A percentile compares a stretch with the other conserved stretches of the same genome.
phyloP scores from a whole-genome alignment of 1,284 basidiomycete species.

The Rhodotorula sp. region DNA sequence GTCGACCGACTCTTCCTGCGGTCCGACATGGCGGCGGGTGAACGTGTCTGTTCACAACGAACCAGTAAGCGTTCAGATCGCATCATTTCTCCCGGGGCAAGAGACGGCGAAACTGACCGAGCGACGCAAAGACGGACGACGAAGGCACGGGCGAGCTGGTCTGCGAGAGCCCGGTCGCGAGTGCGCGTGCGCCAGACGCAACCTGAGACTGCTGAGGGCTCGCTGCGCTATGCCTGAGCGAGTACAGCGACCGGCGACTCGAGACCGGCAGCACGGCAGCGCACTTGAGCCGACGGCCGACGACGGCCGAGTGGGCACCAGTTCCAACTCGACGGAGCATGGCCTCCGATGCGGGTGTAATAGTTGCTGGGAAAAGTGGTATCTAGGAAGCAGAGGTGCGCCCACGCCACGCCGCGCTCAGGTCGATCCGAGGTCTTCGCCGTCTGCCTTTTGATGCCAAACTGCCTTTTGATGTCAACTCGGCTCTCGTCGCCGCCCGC shows the following conservation, averaged over 20 bases:
- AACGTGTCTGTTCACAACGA: conserved; percentile 69
- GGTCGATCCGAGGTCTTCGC: not conserved
- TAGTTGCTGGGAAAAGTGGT: not conserved
- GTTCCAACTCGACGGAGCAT: not conserved
- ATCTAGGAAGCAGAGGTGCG: not conserved
- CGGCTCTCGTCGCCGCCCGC: too few relatives aligned
- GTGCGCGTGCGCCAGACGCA: conserved; percentile 1
- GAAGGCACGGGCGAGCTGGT: conserved; percentile 17
- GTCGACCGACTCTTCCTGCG: conserved; percentile 69
- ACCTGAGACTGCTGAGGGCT: not conserved
- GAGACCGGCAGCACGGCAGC: too few relatives aligned
- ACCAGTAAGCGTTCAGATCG: not conserved
- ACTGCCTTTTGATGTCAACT: too few relatives aligned
- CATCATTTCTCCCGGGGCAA: too few relatives aligned
- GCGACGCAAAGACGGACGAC: conserved; percentile 59
- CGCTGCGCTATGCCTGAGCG: not conserved
- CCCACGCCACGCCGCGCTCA: not conserved
- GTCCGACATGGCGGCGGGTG: conserved; percentile 82
- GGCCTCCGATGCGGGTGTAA: too few relatives aligned
- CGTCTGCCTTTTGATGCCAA: not conserved
- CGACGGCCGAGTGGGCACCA: too few relatives aligned
- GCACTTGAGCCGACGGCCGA: too few relatives aligned
- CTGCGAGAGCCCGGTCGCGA: conserved; percentile 35
- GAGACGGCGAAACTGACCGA: not conserved
- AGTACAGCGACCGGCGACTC: not conserved